These are phyloP conservation scores for Hydnomerulius pinastri DNA, from an alignment of 768 basidiomycete genomes.

Conservation along the genomic window DNA sequence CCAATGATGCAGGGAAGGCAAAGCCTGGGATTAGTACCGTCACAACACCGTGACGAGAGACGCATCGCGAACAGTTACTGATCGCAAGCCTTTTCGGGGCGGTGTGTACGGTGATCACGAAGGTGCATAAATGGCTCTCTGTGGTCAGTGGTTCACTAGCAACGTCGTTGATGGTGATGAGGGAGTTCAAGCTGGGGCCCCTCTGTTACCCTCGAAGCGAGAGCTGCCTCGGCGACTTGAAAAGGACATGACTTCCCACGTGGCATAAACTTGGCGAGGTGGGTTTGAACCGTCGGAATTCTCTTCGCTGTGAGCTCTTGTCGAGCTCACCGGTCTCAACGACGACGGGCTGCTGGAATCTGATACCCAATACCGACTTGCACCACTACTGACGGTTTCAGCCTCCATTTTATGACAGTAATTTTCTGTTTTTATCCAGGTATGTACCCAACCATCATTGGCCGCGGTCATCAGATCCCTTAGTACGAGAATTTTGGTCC, in stretches of 20 bases:
- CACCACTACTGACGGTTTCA: not conserved
- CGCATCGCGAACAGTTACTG: too few relatives aligned
- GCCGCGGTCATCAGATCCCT: not conserved
- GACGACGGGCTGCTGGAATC: not conserved
- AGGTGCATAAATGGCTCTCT: not conserved
- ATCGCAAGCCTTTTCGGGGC: too few relatives aligned
- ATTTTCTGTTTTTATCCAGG: constrained; percentile 7
- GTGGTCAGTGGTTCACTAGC: too few relatives aligned
- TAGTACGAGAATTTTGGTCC: not conserved
- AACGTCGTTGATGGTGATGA: too few relatives aligned
- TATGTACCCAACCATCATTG: constrained; percentile 6
- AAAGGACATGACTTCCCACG: constrained; percentile 7
- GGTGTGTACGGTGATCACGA: too few relatives aligned
- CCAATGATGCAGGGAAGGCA: not conserved
- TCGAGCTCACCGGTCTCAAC: not conserved
- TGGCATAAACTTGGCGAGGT: not conserved
- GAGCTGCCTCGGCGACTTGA: not conserved
- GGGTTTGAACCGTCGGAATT: not conserved
- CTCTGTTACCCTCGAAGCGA: too few relatives aligned
- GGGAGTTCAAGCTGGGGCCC: too few relatives aligned
- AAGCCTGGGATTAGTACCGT: too few relatives aligned
- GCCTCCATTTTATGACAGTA: not conserved
- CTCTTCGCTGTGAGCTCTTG: not conserved
- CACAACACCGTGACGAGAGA: too few relatives aligned
- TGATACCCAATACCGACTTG: constrained; percentile 10